phyloP scores from a whole-genome alignment of 2,329 filamentous ascomycete species.

The Coniella vitis region DNA sequence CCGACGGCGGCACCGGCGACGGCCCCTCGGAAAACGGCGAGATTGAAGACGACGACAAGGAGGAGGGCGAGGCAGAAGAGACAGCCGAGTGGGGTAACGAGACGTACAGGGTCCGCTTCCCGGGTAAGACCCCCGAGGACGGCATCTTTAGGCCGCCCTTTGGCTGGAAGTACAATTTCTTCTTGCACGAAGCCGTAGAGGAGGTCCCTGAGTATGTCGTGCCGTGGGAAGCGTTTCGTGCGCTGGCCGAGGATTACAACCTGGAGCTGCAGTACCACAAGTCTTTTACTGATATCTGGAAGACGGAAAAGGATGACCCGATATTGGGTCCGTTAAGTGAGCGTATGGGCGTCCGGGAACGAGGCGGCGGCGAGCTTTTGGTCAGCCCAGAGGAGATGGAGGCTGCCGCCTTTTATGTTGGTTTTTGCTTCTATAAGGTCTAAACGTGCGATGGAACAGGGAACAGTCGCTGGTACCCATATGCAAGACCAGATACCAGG shows the following conservation, averaged over 20 bases:
- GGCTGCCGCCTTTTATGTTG: constrained; percentile 84
- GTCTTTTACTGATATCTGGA: constrained; percentile 85
- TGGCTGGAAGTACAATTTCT: constrained; percentile 98
- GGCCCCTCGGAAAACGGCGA: constrained; percentile 38
- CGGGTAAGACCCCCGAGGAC: constrained; percentile 72
- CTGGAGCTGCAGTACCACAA: constrained; percentile 92
- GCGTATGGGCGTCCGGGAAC: constrained; percentile 86
- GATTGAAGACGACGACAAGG: constrained; percentile 38
- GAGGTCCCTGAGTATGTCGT: constrained; percentile 96
- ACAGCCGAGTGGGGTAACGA: constrained; percentile 85
- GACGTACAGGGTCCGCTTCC: constrained; percentile 87
- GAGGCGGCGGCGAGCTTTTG: constrained; percentile 57
- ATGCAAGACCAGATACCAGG: too few relatives aligned
- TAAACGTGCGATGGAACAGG: constrained; percentile 30
- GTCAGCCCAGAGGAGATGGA: constrained; percentile 87
- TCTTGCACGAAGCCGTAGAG: constrained; percentile 91
- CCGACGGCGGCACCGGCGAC: constrained; percentile 13
- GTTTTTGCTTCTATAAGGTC: constrained; percentile 96
- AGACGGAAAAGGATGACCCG: constrained; percentile 78
- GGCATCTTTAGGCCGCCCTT: constrained; percentile 91
- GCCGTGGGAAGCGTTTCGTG: constrained; percentile 95
- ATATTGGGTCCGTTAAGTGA: constrained; percentile 80
- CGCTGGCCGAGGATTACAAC: constrained; percentile 92
- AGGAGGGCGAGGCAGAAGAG: constrained; percentile 56
- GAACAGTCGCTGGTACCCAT: too few relatives aligned